Evolutionary conservation across 257 asterid species (phyloP).

Genomic region (Solanum etuberosum): DNA sequence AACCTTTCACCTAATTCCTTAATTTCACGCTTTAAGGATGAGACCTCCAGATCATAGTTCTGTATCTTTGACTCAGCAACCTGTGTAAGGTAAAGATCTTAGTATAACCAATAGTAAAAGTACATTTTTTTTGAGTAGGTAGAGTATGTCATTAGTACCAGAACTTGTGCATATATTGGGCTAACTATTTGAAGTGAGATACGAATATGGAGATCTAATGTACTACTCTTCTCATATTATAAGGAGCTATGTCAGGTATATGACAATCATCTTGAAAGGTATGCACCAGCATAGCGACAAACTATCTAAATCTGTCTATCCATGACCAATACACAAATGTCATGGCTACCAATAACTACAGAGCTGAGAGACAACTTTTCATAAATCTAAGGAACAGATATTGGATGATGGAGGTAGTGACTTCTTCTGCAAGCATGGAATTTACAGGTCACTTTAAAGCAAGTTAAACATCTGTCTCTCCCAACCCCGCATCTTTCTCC

Average conservation of each 20-base stretch:
- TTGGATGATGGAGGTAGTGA: neutral
- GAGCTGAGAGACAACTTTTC: neutral
- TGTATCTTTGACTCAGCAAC: constrained; percentile 79
- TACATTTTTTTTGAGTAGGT: neutral
- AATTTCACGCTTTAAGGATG: constrained; percentile 44
- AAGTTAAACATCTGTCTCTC: neutral
- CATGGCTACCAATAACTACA: neutral
- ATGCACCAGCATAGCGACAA: neutral
- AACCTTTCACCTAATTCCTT: constrained; percentile 52
- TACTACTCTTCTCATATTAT: neutral
- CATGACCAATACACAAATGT: neutral
- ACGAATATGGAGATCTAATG: neutral
- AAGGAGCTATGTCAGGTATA: neutral
- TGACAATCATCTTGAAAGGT: neutral
- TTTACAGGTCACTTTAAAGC: neutral
- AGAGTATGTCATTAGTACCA: neutral
- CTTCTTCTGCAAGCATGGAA: neutral
- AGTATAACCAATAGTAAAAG: neutral
- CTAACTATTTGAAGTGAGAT: neutral
- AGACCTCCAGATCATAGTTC: constrained; percentile 61
- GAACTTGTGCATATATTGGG: neutral
- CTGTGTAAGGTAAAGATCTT: constrained; percentile 22
- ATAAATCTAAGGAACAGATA: neutral
- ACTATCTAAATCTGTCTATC: neutral
- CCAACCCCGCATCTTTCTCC: neutral